A percentile compares a stretch with the other conserved stretches of the same genome.
These are phyloP conservation scores for Sporormia fimetaria DNA, from an alignment of 495 filamentous ascomycete species.

Conservation along the genomic window DNA sequence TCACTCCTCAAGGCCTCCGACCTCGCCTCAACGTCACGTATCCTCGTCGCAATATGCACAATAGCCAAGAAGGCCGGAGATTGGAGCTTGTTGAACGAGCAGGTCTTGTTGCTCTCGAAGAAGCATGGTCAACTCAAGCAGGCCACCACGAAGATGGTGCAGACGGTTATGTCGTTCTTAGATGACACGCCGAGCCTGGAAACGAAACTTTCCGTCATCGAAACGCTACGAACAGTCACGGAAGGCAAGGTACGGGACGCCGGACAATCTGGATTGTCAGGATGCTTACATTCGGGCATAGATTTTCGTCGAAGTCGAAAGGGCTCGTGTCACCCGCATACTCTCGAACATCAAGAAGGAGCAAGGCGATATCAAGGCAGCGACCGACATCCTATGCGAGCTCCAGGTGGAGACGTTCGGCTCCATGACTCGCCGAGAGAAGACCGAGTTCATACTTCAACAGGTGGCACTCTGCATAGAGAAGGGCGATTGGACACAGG, in stretches of 20 bases:
- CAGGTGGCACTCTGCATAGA: constrained; percentile 94
- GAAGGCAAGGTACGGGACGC: constrained; percentile 67
- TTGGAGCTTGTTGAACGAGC: constrained; percentile 90
- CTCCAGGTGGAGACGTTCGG: constrained; percentile 98
- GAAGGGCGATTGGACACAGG: constrained; percentile 90
- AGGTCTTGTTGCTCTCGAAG: constrained; percentile 90
- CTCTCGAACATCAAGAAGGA: constrained; percentile 93
- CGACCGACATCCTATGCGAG: constrained; percentile 88
- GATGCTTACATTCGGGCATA: constrained; percentile 27
- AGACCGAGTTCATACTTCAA: constrained; percentile 95
- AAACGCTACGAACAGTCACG: constrained; percentile 89
- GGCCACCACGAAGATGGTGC: constrained; percentile 97
- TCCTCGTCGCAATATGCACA: constrained; percentile 78
- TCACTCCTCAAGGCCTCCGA: constrained; percentile 61
- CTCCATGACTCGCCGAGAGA: constrained; percentile 92
- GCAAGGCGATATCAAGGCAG: constrained; percentile 81
- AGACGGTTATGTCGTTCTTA: constrained; percentile 85
- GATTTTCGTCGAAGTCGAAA: constrained; percentile 98
- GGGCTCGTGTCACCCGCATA: constrained; percentile 86
- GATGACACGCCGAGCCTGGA: constrained; percentile 69
- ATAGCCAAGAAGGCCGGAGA: constrained; percentile 86
- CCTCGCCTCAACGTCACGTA: constrained; percentile 81
- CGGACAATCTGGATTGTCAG: not conserved
- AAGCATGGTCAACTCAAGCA: constrained; percentile 99
- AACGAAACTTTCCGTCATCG: constrained; percentile 82